Percentiles rank a stretch among this genome's conserved stretches.
phyloP scores from a whole-genome alignment of 768 basidiomycete species.

The Suillus tomentosus region DNA sequence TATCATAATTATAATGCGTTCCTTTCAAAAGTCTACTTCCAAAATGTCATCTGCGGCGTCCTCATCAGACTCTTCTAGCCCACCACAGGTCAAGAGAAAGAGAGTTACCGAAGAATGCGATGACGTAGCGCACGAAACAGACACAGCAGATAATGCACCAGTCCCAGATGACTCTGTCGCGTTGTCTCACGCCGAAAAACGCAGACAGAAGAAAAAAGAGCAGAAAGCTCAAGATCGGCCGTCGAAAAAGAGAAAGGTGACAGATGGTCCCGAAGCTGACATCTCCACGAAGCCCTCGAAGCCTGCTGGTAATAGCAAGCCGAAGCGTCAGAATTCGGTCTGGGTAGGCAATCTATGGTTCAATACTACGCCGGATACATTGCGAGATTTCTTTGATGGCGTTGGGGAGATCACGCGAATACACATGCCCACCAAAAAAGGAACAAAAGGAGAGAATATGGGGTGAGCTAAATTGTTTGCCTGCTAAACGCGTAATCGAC shows the following conservation, averaged over 20 bases:
- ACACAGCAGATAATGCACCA: slow-evolving; percentile 15
- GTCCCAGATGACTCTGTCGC: slow-evolving; percentile 43
- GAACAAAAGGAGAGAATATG: slow-evolving; percentile 66
- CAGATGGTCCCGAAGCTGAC: slow-evolving; percentile 19
- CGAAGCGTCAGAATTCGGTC: slow-evolving; percentile 79
- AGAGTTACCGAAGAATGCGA: slow-evolving; percentile 19
- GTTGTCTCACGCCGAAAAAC: slow-evolving; percentile 75
- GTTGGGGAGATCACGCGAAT: slow-evolving; percentile 77
- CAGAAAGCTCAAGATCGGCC: slow-evolving; percentile 26
- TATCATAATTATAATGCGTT: not conserved
- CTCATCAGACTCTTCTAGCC: slow-evolving; percentile 37
- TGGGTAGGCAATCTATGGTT: slow-evolving; percentile 97
- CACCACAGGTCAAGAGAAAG: slow-evolving; percentile 31
- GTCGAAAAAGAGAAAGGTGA: slow-evolving; percentile 51
- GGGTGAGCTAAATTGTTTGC: slow-evolving; percentile 54
- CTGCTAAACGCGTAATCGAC: not conserved
- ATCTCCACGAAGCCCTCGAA: slow-evolving; percentile 11
- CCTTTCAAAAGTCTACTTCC: not conserved
- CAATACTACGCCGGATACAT: slow-evolving; percentile 78
- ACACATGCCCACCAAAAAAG: slow-evolving; percentile 82
- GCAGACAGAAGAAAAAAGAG: slow-evolving; percentile 57
- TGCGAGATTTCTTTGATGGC: slow-evolving; percentile 70
- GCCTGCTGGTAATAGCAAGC: slow-evolving; percentile 23
- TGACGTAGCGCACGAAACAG: slow-evolving; percentile 20
- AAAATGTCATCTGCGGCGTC: slow-evolving; percentile 22